Conservation (phyloP, 1,284 basidiomycete genomes). For the Naganishia liquefaciens region DNA sequence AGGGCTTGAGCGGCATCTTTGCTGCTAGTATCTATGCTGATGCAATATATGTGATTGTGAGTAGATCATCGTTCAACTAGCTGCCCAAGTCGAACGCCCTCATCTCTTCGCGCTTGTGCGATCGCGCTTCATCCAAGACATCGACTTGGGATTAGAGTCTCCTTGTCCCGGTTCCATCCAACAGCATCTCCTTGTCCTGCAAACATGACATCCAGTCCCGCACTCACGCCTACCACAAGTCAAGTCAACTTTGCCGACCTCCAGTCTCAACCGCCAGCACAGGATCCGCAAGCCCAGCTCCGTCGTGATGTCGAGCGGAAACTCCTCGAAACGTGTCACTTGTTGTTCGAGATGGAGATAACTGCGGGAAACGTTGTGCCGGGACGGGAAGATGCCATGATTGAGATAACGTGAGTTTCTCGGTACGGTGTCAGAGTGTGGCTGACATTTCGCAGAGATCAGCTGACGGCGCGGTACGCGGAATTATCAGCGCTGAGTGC, state of each 20-base stretch:
- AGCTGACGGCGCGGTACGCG: slow-evolving; percentile 18
- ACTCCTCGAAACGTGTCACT: slow-evolving; percentile 22
- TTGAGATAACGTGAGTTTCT: slow-evolving; percentile 19
- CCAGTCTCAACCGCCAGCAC: not conserved
- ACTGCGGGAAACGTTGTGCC: slow-evolving; percentile 20
- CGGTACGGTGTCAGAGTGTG: no score
- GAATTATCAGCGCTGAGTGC: slow-evolving; percentile 9
- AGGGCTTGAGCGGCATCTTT: slow-evolving; percentile 27
- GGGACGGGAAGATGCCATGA: slow-evolving; percentile 20
- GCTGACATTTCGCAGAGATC: not conserved
- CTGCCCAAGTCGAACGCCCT: not conserved
- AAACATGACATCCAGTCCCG: slow-evolving; percentile 27
- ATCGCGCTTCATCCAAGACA: slow-evolving; percentile 3
- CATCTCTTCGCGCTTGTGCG: not conserved
- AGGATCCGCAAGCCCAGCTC: slow-evolving; percentile 14
- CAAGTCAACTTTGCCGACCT: slow-evolving; percentile 17
- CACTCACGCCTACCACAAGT: slow-evolving; percentile 5
- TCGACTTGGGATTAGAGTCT: not conserved
- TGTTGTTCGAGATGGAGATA: slow-evolving; percentile 26
- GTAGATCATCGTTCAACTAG: slow-evolving; percentile 21
- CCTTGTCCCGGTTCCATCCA: not conserved
- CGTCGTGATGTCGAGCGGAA: slow-evolving; percentile 20
- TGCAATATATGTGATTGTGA: no score
- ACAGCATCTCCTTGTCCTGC: not conserved
- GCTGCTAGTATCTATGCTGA: no score